phyloP scores from a whole-genome alignment of 345 rosid species.

The Melaleuca alternifolia region DNA sequence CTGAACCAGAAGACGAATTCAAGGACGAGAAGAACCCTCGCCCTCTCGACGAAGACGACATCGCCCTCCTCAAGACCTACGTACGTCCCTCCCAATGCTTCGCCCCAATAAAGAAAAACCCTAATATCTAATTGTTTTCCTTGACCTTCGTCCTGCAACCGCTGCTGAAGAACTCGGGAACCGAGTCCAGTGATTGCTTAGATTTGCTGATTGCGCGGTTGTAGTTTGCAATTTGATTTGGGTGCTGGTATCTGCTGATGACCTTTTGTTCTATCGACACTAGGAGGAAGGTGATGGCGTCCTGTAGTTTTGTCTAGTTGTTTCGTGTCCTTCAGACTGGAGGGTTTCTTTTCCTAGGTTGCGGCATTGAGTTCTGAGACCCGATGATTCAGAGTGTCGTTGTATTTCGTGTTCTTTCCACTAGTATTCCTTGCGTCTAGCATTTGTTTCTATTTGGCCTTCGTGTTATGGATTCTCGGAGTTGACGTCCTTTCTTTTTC shows the following conservation, averaged over 20 bases:
- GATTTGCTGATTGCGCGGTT: neutral
- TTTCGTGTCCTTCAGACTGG: neutral
- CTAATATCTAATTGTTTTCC: neutral
- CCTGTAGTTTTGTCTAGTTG: neutral
- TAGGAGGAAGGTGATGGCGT: neutral
- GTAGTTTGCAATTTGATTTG: no score
- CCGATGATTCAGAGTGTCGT: neutral
- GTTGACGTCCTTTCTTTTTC: neutral
- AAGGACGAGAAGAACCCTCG: constrained; percentile 88
- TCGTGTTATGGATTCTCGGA: neutral
- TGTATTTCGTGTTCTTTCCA: neutral
- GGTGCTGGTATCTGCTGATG: neutral
- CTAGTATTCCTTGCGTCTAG: neutral
- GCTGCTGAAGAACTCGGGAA: neutral
- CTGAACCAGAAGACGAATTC: constrained; percentile 44
- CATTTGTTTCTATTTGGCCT: neutral
- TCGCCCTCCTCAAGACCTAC: constrained; percentile 90
- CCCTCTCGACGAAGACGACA: constrained; percentile 86
- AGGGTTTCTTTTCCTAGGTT: neutral
- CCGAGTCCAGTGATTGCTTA: neutral
- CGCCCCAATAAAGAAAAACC: neutral
- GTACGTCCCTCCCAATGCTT: constrained; percentile 15
- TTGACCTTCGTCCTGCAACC: neutral
- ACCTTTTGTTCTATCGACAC: neutral
- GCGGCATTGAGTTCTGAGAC: neutral